Evolutionary conservation across 768 basidiomycete species (phyloP).

Genomic region (Psilocybe cyanescens): DNA sequence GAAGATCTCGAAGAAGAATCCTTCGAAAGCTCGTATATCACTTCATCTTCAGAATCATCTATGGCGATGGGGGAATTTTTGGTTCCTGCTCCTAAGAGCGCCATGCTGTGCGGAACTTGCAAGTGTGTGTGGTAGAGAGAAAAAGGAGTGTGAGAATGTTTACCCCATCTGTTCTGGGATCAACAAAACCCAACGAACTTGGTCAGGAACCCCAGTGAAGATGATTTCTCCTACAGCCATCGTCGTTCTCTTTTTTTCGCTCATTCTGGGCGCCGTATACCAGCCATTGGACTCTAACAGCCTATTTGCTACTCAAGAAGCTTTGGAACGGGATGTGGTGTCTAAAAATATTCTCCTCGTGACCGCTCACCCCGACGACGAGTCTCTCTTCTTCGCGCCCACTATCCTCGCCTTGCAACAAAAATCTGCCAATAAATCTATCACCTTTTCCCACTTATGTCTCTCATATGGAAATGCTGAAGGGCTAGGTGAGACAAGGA

Average conservation of each 20-base stretch:
- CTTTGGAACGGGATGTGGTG: slow-evolving; percentile 12
- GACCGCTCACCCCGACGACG: slow-evolving; percentile 95
- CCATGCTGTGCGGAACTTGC: slow-evolving; percentile 16
- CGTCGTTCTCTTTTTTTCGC: slow-evolving; percentile 31
- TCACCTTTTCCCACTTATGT: slow-evolving; percentile 48
- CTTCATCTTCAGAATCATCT: slow-evolving; percentile 47
- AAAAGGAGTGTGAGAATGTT: slow-evolving; percentile 16
- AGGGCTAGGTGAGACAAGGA: slow-evolving; percentile 67
- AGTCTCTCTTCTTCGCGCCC: slow-evolving; percentile 93
- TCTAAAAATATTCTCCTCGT: slow-evolving; percentile 60
- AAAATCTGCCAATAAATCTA: slow-evolving; percentile 16
- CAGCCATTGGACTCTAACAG: slow-evolving; percentile 32
- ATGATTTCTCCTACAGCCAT: slow-evolving; percentile 26
- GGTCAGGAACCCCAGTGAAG: neutral
- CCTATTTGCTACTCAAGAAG: slow-evolving; percentile 24
- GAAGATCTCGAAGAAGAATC: slow-evolving; percentile 17
- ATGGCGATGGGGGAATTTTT: slow-evolving; percentile 39
- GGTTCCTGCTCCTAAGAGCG: slow-evolving; percentile 33
- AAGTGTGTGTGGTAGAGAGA: slow-evolving; percentile 5
- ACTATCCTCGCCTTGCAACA: slow-evolving; percentile 64
- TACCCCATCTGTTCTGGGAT: neutral
- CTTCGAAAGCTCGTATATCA: slow-evolving; percentile 31
- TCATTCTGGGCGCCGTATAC: slow-evolving; percentile 35
- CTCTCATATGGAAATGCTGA: slow-evolving; percentile 82
- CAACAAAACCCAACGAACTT: slow-evolving; percentile 1